A percentile compares a stretch with the other conserved stretches of the same genome.
phyloP scores from a whole-genome alignment of 176 grass and related monocot genomes.

The Poa pratensis region DNA sequence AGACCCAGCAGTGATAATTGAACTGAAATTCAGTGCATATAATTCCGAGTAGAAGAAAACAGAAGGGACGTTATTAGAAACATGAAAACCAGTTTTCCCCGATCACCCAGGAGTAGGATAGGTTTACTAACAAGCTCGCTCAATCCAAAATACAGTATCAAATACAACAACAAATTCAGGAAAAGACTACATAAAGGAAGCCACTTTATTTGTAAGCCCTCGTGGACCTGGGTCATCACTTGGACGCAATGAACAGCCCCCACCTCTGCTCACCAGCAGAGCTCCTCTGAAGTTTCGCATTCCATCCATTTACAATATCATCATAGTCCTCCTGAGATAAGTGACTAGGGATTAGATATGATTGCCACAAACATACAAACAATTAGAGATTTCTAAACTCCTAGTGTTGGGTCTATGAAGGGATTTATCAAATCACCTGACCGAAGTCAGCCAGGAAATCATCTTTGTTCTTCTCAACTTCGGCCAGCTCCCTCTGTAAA shows the following conservation, averaged over 20 bases:
- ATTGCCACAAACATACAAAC: not conserved
- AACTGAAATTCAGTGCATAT: not conserved
- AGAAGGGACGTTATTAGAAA: not conserved
- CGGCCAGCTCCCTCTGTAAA: slow-evolving; percentile 72
- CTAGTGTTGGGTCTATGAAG: not conserved
- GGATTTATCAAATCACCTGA: slow-evolving; percentile 57
- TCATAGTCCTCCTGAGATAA: slow-evolving; percentile 81
- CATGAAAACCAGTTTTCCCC: not conserved
- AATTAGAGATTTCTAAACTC: not conserved
- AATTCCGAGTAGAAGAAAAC: too few relatives aligned
- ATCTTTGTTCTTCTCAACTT: slow-evolving; percentile 77
- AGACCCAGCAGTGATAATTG: not conserved
- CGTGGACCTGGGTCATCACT: slow-evolving; percentile 44
- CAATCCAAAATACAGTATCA: slow-evolving; percentile 6
- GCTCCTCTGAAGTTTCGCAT: slow-evolving; percentile 85
- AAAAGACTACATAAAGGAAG: slow-evolving; percentile 2
- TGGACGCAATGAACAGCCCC: slow-evolving; percentile 88
- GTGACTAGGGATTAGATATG: slow-evolving; percentile 22
- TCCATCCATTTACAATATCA: slow-evolving; percentile 93
- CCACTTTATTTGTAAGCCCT: slow-evolving; percentile 38
- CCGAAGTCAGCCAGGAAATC: slow-evolving; percentile 79
- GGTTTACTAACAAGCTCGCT: not conserved
- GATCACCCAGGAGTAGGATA: not conserved
- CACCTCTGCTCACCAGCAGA: slow-evolving; percentile 88
- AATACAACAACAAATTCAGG: slow-evolving; percentile 5